Evolutionary conservation across 768 basidiomycete genomes (phyloP).

Genomic region (Crucibulum laeve): DNA sequence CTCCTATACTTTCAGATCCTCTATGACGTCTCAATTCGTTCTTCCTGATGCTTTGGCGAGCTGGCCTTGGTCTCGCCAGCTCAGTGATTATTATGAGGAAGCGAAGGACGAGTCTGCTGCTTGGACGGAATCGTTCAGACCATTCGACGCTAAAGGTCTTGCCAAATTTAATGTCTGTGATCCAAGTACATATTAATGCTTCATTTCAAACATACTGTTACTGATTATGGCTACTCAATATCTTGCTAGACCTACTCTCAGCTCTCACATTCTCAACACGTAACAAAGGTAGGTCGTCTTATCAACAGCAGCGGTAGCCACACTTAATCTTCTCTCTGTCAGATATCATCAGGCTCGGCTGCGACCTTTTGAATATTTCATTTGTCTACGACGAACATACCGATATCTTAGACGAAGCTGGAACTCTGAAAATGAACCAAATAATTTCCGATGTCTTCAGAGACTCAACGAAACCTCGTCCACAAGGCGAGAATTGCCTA

Average conservation of each 20-base stretch:
- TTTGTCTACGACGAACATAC: slow-evolving; percentile 19
- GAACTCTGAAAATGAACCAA: slow-evolving; percentile 8
- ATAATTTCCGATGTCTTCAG: slow-evolving; percentile 17
- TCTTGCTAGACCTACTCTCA: slow-evolving; percentile 13
- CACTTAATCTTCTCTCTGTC: slow-evolving; percentile 8
- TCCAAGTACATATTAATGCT: slow-evolving; percentile 17
- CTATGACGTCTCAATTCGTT: too few species aligned
- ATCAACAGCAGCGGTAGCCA: background rate
- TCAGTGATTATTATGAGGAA: slow-evolving; percentile 8
- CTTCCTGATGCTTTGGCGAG: background rate
- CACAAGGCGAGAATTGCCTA: slow-evolving; percentile 8
- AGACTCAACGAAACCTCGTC: slow-evolving; percentile 10
- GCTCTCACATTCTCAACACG: slow-evolving; percentile 14
- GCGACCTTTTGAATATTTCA: slow-evolving; percentile 16
- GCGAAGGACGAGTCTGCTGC: slow-evolving; percentile 16
- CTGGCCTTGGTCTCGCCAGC: background rate
- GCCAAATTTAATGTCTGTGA: slow-evolving; percentile 17
- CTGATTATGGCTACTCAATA: background rate
- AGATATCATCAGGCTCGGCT: slow-evolving; percentile 14
- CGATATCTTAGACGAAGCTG: slow-evolving; percentile 10
- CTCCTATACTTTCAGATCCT: too few species aligned
- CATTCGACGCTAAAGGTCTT: slow-evolving; percentile 18
- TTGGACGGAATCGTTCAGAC: slow-evolving; percentile 18
- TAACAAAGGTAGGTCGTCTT: slow-evolving; percentile 11
- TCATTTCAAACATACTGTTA: background rate